Conservation (phyloP, 148 eudicot genomes). For the Amaranthus palmeri region DNA sequence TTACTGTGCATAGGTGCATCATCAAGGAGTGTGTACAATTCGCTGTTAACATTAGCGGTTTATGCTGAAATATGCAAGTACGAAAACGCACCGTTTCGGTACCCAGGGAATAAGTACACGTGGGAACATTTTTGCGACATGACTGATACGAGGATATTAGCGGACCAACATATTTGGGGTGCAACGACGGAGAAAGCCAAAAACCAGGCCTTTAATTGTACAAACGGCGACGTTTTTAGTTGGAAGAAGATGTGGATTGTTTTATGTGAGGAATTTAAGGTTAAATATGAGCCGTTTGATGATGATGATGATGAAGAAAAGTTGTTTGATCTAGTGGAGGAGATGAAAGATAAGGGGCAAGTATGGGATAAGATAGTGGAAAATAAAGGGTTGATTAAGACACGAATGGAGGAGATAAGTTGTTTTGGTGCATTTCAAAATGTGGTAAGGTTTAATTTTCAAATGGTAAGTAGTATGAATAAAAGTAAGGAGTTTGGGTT, state of each 20-base stretch:
- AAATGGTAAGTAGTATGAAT: conserved; percentile 37
- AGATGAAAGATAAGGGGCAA: conserved; percentile 35
- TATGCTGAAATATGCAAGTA: conserved; percentile 46
- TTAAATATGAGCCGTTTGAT: conserved; percentile 31
- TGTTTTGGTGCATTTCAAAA: conserved; percentile 20
- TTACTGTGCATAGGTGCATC: conserved; percentile 31
- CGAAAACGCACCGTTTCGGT: conserved; percentile 27
- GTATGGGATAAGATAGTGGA: conserved; percentile 49
- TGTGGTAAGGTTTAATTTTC: conserved; percentile 17
- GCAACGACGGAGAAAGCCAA: conserved; percentile 23
- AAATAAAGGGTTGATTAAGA: conserved; percentile 30
- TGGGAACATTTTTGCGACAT: conserved; percentile 41
- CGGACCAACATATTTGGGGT: conserved; percentile 52
- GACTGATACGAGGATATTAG: conserved; percentile 40
- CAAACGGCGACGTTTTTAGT: conserved; percentile 48
- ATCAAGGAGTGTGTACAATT: conserved; percentile 33
- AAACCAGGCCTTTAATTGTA: conserved; percentile 47
- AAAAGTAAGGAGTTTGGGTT: conserved; percentile 49
- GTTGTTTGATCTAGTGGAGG: conserved; percentile 28
- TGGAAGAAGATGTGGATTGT: conserved; percentile 50
- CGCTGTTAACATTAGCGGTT: conserved; percentile 25
- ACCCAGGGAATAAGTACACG: conserved; percentile 29
- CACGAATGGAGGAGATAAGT: conserved; percentile 34
- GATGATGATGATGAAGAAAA: conserved; percentile 27
- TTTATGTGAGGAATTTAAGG: conserved; percentile 32